Conservation (phyloP, 768 basidiomycete species). For the Tephrocybe sp. region DNA sequence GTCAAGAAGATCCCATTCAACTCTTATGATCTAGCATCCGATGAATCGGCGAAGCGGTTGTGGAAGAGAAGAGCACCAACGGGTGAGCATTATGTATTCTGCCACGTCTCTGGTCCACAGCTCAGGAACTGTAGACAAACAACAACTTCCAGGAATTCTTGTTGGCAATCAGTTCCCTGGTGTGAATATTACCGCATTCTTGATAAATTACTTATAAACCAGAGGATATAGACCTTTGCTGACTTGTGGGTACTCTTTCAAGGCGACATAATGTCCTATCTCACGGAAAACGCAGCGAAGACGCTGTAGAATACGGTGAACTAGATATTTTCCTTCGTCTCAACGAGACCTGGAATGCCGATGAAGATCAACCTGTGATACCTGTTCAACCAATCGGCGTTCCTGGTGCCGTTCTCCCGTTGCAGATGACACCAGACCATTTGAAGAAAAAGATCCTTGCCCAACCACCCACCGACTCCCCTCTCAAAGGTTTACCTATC, state of each 20-base stretch:
- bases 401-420: slow-evolving; percentile 72
- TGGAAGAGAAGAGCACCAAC: slow-evolving; percentile 82
- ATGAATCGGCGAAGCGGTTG: slow-evolving; percentile 74
- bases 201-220: slow-evolving; percentile 8
- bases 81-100: slow-evolving; percentile 36
- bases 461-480: slow-evolving; percentile 35
- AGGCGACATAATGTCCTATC: slow-evolving; percentile 7
- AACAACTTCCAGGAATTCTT: slow-evolving; percentile 82
- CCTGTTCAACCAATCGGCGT: slow-evolving; percentile 70
- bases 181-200: slow-evolving; percentile 43
- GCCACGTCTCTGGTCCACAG: neutral
- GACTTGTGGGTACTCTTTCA: slow-evolving; percentile 58
- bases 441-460: slow-evolving; percentile 60
- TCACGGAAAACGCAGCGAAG: slow-evolving; percentile 52
- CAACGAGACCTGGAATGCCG: slow-evolving; percentile 69
- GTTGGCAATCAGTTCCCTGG: slow-evolving; percentile 77
- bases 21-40: slow-evolving; percentile 84
- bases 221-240: slow-evolving; percentile 70
- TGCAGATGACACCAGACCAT: slow-evolving; percentile 80
- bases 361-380: slow-evolving; percentile 60
- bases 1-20: slow-evolving; percentile 83
- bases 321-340: slow-evolving; percentile 71
- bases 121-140: slow-evolving; percentile 55
- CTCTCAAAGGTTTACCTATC: slow-evolving; percentile 38
- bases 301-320: slow-evolving; percentile 79